Evolutionary conservation across 2,329 filamentous ascomycete species (phyloP), one percentile per base, ranked within the genome.

Genomic region (Fusarium haematococcum): DNA sequence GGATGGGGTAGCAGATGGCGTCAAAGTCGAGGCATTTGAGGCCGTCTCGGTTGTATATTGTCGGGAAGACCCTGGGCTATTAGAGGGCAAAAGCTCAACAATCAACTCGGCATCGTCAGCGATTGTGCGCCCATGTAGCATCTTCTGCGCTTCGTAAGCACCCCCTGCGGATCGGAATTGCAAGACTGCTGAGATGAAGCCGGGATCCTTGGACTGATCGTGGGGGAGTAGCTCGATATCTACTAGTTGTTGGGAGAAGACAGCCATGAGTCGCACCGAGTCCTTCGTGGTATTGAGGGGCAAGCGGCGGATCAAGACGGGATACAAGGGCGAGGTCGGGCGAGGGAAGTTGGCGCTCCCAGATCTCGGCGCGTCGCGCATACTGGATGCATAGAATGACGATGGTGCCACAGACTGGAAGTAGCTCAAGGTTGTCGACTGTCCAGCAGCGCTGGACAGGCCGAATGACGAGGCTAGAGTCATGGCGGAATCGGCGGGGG

Each of bases 171-270:
- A 85, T 77, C 85, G 87, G 79, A 91, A 91, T 69, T 81, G 85
- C 64, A 91, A 78, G 35, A 91, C 76, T 27, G 89, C 90, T 1
- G 88, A 87, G 59, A 84, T 84, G 71, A 86, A 88, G 25, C 85
- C 85, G 5, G 82, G 76, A 70, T 91, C 88, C 39, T 86, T 83
- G 7, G 87, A 86, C 65, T 85, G 82, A 27, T 90, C 86, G 27
- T 82, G 71, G 1, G 87, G 82, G 5, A 91, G 80, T 30, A 91
- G 81, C 73, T 90, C 85, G 20, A 88, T 84, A 52, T 85, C 83
- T 41, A 85, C 79, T 14, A 90, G 81, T 41, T 91, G 89, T 74
- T 91, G 85, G 61, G 88, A 89, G 81, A 89, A 91, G 48, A 90
- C 83, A 37, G 90, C 84, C 89, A 91, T 91, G 33, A 89, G 80